phyloP scores from a whole-genome alignment of 306 rosid species.

The cucumber (Cucumis sativus) region Cucumber_9930_V3 NC_026657.2:686501-687000 shows the following conservation, averaged over 20 bases:
- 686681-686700: slow-evolving; percentile 35
- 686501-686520: slow-evolving; percentile 85
- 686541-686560: slow-evolving; percentile 85
- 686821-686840: slow-evolving; percentile 47
- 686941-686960: slow-evolving; percentile 76
- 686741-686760: slow-evolving; percentile 64
- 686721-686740: slow-evolving; percentile 45
- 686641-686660: slow-evolving; percentile 56
- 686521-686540: slow-evolving; percentile 84
- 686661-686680: slow-evolving; percentile 45
- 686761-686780: slow-evolving; percentile 84
- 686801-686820: slow-evolving; percentile 58
- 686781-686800: slow-evolving; percentile 49
- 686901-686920: slow-evolving; percentile 70
- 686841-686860: slow-evolving; percentile 89
- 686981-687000: slow-evolving; percentile 84
- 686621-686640: slow-evolving; percentile 77
- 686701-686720: slow-evolving; percentile 56
- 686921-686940: slow-evolving; percentile 99
- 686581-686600: slow-evolving; percentile 50
- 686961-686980: slow-evolving; percentile 82
- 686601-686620: slow-evolving; percentile 50
- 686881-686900: slow-evolving; percentile 83
- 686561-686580: slow-evolving; percentile 60
- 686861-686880: slow-evolving; percentile 96